Percentiles rank a stretch among this genome's conserved stretches.
These are phyloP conservation scores for Senecio squalidus DNA, from an alignment of 140 eudicot genomes.

Conservation along the genomic window DNA sequence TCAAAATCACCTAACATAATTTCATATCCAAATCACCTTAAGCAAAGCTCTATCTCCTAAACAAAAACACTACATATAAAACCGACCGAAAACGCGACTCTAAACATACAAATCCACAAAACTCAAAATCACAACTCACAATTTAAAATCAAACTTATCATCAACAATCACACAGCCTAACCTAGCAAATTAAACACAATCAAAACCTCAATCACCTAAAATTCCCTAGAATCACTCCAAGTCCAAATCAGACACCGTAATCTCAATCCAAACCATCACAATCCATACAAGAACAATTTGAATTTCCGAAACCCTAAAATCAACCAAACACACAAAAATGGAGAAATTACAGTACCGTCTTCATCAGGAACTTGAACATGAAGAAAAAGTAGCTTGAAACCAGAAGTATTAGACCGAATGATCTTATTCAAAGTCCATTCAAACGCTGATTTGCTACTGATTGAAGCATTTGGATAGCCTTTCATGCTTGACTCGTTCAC, in stretches of 20 bases:
- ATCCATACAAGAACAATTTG: too few relatives aligned
- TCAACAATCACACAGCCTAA: conserved; percentile 3
- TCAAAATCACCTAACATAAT: too few relatives aligned
- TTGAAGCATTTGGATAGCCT: conserved; percentile 92
- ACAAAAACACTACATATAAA: neutral
- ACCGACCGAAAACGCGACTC: neutral
- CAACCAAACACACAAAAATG: too few relatives aligned
- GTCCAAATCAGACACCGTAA: too few relatives aligned
- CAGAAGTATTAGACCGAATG: conserved; percentile 70
- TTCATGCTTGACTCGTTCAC: conserved; percentile 84
- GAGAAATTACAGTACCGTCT: too few relatives aligned
- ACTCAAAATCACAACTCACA: neutral
- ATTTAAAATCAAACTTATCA: neutral
- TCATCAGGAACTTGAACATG: conserved; percentile 96
- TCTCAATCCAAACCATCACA: too few relatives aligned
- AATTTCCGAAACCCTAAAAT: too few relatives aligned
- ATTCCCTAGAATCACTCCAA: neutral
- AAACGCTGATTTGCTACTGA: conserved; percentile 85
- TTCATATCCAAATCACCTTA: too few relatives aligned
- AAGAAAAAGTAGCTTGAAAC: conserved; percentile 73
- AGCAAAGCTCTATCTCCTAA: neutral
- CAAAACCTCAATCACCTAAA: conserved; percentile 7
- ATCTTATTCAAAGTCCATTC: conserved; percentile 85
- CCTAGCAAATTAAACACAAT: neutral
- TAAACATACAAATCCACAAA: neutral